Percentiles rank a stretch among this genome's conserved stretches.
These are phyloP conservation scores for Yamadazyma sp. DNA, from an alignment of 1,139 yeast species.

Conservation along the genomic window DNA sequence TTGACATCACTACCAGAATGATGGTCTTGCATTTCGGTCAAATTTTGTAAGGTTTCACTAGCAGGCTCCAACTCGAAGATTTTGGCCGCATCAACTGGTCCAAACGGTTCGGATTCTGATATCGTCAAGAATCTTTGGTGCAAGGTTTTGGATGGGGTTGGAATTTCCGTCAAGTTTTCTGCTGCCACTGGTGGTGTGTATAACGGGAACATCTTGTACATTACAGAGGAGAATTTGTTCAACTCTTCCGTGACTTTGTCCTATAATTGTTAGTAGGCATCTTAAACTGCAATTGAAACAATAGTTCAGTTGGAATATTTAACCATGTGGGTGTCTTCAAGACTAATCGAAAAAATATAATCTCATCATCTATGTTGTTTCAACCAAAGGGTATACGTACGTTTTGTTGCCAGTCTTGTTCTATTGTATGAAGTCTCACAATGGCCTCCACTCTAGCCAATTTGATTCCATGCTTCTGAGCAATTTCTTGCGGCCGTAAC, in stretches of 20 bases:
- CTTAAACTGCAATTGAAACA: neutral
- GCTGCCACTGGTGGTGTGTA: constrained; percentile 48
- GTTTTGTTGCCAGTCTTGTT: constrained; percentile 55
- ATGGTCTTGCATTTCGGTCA: constrained; percentile 54
- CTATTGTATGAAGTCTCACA: constrained; percentile 63
- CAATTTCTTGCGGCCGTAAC: constrained; percentile 67
- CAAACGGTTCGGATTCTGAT: constrained; percentile 96
- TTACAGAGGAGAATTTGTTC: constrained; percentile 52
- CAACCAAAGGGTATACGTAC: constrained; percentile 47
- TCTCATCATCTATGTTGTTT: constrained; percentile 21
- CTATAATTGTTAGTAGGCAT: constrained; percentile 35
- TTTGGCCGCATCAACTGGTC: constrained; percentile 94
- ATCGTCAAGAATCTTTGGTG: constrained; percentile 83
- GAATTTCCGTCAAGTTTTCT: constrained; percentile 89
- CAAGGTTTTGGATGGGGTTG: constrained; percentile 81
- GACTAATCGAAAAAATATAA: constrained; percentile 65
- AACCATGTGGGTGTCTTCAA: constrained; percentile 73
- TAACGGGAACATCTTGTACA: constrained; percentile 83
- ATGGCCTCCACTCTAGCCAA: constrained; percentile 87
- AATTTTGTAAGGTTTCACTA: constrained; percentile 63
- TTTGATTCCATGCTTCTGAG: constrained; percentile 77
- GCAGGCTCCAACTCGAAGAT: constrained; percentile 85
- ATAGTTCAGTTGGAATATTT: constrained; percentile 30
- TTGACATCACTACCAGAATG: constrained; percentile 17
- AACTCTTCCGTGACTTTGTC: constrained; percentile 51